These are phyloP conservation scores for Gastrolobium bilobum DNA, from an alignment of 306 rosid species.

Conservation along the genomic window DNA sequence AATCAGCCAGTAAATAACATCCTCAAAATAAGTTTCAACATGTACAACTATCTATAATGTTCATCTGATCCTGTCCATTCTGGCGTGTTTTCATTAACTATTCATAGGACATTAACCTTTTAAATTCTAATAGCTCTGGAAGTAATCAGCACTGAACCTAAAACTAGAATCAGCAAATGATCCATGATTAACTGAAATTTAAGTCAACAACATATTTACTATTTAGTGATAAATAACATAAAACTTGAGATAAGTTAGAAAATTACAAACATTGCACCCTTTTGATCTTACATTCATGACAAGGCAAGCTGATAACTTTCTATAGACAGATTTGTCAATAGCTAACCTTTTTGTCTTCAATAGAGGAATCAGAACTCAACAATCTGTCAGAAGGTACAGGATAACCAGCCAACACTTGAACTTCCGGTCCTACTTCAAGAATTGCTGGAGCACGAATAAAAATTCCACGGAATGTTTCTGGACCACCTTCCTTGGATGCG, in stretches of 20 bases:
- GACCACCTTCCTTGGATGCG: slow-evolving; percentile 85
- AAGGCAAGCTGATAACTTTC: slow-evolving; percentile 14
- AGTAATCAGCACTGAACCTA: not conserved
- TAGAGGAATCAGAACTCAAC: slow-evolving; percentile 52
- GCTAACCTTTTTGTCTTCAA: slow-evolving; percentile 68
- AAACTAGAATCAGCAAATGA: not conserved
- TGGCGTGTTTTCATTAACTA: not conserved
- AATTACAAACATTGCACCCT: slow-evolving; percentile 2
- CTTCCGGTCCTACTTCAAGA: slow-evolving; percentile 91
- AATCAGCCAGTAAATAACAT: not conserved
- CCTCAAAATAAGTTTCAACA: not conserved
- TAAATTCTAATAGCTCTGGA: slow-evolving; percentile 16
- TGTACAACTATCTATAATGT: not conserved
- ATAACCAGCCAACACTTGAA: slow-evolving; percentile 82
- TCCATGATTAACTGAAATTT: not conserved
- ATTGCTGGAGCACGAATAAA: slow-evolving; percentile 98
- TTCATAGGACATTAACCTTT: slow-evolving; percentile 10
- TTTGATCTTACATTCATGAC: not conserved
- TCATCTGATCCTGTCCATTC: slow-evolving; percentile 4
- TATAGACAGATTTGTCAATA: slow-evolving; percentile 8
- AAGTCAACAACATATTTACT: not conserved
- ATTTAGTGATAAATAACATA: not conserved
- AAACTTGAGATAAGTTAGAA: slow-evolving; percentile 19
- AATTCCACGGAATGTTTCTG: slow-evolving; percentile 85
- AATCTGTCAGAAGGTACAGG: slow-evolving; percentile 55